These are phyloP conservation scores for Thecamonas trahens DNA, from an alignment of 78 protist genomes.

Conservation along the genomic window DNA sequence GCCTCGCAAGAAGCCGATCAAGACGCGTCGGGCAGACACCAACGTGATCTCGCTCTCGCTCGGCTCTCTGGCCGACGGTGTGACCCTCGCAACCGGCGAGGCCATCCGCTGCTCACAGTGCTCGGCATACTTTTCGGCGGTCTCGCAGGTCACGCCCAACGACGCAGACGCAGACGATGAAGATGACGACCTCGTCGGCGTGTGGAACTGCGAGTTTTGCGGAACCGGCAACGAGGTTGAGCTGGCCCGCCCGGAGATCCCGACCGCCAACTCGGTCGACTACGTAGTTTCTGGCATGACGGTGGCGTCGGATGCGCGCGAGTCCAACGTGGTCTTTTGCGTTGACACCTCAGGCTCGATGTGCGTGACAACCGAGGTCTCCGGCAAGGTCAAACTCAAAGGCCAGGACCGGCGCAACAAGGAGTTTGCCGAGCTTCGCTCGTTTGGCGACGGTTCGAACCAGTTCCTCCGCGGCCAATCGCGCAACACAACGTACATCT, in stretches of 20 bases:
- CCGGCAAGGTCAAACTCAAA: too few relatives aligned
- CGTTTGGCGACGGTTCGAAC: too few relatives aligned
- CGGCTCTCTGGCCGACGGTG: background rate
- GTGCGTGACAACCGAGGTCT: background rate
- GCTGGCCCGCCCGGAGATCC: conserved; percentile 35
- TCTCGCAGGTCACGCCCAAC: background rate
- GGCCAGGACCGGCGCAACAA: too few relatives aligned
- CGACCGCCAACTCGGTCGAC: conserved; percentile 31
- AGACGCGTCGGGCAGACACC: too few relatives aligned
- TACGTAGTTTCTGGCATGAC: too few relatives aligned
- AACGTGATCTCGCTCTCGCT: background rate
- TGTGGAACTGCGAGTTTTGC: conserved; percentile 63
- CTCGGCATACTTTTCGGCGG: background rate
- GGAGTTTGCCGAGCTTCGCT: too few relatives aligned
- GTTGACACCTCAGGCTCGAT: background rate
- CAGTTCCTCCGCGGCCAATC: background rate
- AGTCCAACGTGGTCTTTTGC: conserved; percentile 9
- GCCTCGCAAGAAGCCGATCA: too few relatives aligned
- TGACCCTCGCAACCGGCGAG: background rate
- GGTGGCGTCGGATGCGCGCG: too few relatives aligned
- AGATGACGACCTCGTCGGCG: too few relatives aligned
- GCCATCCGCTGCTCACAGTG: background rate
- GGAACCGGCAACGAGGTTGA: conserved; percentile 4
- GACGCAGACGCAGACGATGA: too few relatives aligned
- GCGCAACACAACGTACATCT: conserved; percentile 20